phyloP scores from a whole-genome alignment of 1,284 basidiomycete genomes.

The Pisolithus thermaeus region DNA sequence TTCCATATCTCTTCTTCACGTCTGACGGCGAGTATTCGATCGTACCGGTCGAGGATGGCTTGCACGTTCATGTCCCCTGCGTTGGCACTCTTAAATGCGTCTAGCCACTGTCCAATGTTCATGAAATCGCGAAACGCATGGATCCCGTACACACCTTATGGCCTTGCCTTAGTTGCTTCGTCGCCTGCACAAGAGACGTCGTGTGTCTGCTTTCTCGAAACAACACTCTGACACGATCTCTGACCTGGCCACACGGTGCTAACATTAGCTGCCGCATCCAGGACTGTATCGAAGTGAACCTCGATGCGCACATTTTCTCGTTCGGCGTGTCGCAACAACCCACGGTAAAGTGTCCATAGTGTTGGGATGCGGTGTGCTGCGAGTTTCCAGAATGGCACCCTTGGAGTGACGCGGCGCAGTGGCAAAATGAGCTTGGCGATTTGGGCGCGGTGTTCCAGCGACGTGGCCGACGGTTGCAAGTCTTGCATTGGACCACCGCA shows the following conservation, averaged over 20 bases:
- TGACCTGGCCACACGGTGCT: slow-evolving; percentile 37
- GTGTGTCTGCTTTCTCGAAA: slow-evolving; percentile 49
- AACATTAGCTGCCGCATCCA: neutral
- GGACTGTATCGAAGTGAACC: neutral
- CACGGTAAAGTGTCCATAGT: slow-evolving; percentile 67
- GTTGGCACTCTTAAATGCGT: slow-evolving; percentile 48
- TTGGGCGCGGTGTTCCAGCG: slow-evolving; percentile 46
- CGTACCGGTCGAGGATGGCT: slow-evolving; percentile 49
- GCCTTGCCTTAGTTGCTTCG: slow-evolving; percentile 40
- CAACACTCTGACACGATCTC: slow-evolving; percentile 46
- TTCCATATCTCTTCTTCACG: slow-evolving; percentile 45
- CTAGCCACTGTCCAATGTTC: slow-evolving; percentile 47
- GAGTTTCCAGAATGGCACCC: slow-evolving; percentile 66
- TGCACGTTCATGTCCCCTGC: slow-evolving; percentile 44
- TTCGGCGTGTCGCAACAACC: slow-evolving; percentile 53
- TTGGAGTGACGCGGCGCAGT: slow-evolving; percentile 52
- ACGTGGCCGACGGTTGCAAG: slow-evolving; percentile 22
- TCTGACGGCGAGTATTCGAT: slow-evolving; percentile 46
- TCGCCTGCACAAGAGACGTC: slow-evolving; percentile 45
- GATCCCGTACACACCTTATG: slow-evolving; percentile 39
- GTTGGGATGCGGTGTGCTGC: slow-evolving; percentile 72
- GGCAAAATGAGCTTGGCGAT: slow-evolving; percentile 50
- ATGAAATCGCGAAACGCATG: neutral
- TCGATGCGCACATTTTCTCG: slow-evolving; percentile 45
- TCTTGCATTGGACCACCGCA: neutral